Conservation (phyloP, 176 grass and related monocot species). For the Triticum turgidum region DNA sequence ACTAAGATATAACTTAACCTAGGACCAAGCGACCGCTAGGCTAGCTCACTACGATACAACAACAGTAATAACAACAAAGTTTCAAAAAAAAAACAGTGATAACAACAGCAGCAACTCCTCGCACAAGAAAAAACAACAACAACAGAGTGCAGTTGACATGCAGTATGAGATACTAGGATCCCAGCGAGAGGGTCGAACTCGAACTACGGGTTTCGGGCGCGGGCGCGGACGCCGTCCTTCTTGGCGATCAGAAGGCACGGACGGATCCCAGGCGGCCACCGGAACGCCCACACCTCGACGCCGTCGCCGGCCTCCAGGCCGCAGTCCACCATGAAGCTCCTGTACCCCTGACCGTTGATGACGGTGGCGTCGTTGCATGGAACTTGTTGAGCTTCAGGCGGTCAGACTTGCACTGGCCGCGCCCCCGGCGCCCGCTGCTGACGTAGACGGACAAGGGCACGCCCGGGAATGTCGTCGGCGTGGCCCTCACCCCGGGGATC, state of each 20-base stretch:
- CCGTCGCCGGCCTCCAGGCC: neutral
- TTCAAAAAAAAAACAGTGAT: too few relatives aligned
- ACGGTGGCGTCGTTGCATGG: neutral
- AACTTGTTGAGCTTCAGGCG: conserved; percentile 11
- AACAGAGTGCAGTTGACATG: too few relatives aligned
- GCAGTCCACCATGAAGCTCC: neutral
- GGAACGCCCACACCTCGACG: conserved; percentile 17
- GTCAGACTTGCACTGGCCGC: neutral
- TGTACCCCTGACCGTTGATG: conserved; percentile 15
- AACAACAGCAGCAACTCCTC: too few relatives aligned
- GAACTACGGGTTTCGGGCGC: too few relatives aligned
- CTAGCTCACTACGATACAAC: too few relatives aligned
- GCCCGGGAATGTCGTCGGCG: neutral
- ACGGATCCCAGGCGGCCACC: neutral
- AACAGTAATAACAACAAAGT: too few relatives aligned
- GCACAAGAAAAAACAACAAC: too few relatives aligned
- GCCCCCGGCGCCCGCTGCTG: neutral
- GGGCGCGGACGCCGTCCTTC: neutral
- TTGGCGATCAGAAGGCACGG: conserved; percentile 16
- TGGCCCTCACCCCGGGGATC: too few relatives aligned
- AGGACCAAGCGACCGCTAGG: too few relatives aligned
- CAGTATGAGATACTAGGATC: too few relatives aligned
- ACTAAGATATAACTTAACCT: too few relatives aligned
- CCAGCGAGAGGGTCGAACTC: too few relatives aligned
- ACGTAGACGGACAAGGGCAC: neutral